Evolutionary conservation across 192 early-diverging fungal species (phyloP), one percentile per base, ranked within the genome.

Genomic region (Lobosporangium transversale): DNA sequence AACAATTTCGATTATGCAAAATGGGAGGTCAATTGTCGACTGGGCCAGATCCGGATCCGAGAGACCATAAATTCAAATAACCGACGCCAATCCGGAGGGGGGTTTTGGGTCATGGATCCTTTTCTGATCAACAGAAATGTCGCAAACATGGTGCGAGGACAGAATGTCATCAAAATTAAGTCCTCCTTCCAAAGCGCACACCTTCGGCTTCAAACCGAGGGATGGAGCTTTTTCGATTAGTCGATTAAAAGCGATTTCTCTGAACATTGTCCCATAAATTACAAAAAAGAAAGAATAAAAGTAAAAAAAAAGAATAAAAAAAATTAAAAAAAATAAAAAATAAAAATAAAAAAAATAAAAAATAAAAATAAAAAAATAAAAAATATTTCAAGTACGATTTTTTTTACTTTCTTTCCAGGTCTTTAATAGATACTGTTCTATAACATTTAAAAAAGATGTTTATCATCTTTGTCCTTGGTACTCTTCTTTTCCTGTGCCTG

Each of bases 401-500:
- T n/a, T n/a, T n/a, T n/a, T n/a, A n/a, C n/a, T n/a, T n/a, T n/a
- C n/a, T n/a, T n/a, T n/a, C n/a, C n/a, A n/a, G n/a, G n/a, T n/a
- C n/a, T n/a, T n/a, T n/a, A n/a, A n/a, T n/a, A n/a, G n/a, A n/a
- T n/a, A n/a, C n/a, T n/a, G n/a, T n/a, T n/a, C n/a, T n/a, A 52
- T 6, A 52, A 52, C 50, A 52, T 14, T 36, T 71, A 71, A 43
- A 71, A 71, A n/a, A 57, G 20, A 35, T 58, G 37, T 29, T 54
- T 70, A 26, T 61, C 48, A 14, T 40, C 37, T 26, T 71, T 63
- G 21, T 62, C 69, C 47, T 63, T 71, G 24, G 66, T 33, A 51
- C 51, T 49, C 42, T 83, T 78, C n/a, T 76, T 74, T 45, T 89
- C 85, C 31, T 88, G 78, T 33, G 79, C 63, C 55, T 88, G 82